Percentiles rank a stretch among this genome's conserved stretches.
These are phyloP conservation scores for Echium plantagineum DNA, from an alignment of 257 asterid genomes.

Conservation along the genomic window DNA sequence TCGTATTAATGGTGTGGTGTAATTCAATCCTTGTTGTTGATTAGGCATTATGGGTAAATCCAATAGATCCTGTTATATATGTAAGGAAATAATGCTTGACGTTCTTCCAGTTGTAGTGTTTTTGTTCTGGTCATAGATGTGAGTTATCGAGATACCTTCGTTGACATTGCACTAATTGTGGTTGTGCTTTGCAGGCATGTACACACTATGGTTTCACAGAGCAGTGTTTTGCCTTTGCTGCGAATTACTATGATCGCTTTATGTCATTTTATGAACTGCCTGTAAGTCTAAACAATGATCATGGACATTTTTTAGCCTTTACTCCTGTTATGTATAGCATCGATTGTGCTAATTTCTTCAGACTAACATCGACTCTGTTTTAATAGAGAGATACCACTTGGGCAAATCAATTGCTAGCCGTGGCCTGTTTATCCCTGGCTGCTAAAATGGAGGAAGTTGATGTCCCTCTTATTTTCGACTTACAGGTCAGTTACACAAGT, in stretches of 20 bases:
- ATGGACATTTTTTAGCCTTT: slow-evolving; percentile 8
- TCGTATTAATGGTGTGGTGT: neutral
- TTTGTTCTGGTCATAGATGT: neutral
- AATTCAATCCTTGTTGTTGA: neutral
- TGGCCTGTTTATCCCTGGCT: slow-evolving; percentile 64
- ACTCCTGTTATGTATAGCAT: slow-evolving; percentile 6
- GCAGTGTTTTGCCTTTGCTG: slow-evolving; percentile 19
- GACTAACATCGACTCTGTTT: slow-evolving; percentile 9
- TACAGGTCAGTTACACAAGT: slow-evolving; percentile 44
- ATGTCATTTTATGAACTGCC: slow-evolving; percentile 25
- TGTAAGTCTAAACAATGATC: slow-evolving; percentile 16
- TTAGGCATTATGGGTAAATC: too few species aligned
- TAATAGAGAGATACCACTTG: slow-evolving; percentile 40
- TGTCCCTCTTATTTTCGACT: slow-evolving; percentile 38
- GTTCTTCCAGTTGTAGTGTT: neutral
- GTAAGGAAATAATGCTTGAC: neutral
- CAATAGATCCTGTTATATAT: too few species aligned
- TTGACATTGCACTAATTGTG: slow-evolving; percentile 1
- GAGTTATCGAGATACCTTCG: neutral
- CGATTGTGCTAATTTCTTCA: slow-evolving; percentile 10
- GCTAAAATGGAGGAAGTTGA: slow-evolving; percentile 62
- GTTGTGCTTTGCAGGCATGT: slow-evolving; percentile 25
- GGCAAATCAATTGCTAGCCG: slow-evolving; percentile 49
- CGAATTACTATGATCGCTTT: slow-evolving; percentile 29
- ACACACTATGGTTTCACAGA: slow-evolving; percentile 27